Conservation (phyloP, 352 stramenopile species). For the Albugo laibachii region DNA sequence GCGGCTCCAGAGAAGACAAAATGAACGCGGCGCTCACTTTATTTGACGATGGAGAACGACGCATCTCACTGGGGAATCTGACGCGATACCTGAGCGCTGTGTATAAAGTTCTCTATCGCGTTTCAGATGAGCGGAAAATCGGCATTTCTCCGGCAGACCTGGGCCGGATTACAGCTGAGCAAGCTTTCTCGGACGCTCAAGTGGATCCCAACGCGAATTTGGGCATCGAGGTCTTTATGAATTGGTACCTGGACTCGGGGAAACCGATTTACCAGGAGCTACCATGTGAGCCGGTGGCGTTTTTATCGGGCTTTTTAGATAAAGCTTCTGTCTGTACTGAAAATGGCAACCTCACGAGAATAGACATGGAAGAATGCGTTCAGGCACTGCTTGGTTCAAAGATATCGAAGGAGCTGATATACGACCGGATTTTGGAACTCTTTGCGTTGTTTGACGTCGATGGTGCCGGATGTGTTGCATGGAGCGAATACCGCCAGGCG, state of each 20-base stretch:
- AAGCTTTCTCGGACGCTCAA: slow-evolving; percentile 12
- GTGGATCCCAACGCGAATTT: slow-evolving; percentile 10
- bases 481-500: slow-evolving; percentile 8
- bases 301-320: slow-evolving; percentile 9
- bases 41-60: slow-evolving; percentile 11
- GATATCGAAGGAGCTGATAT: neutral
- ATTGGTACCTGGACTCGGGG: slow-evolving; percentile 22
- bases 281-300: slow-evolving; percentile 4
- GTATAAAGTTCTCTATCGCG: slow-evolving; percentile 8
- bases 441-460: slow-evolving; percentile 14
- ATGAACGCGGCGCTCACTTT: slow-evolving; percentile 11
- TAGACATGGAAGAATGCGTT: slow-evolving; percentile 6
- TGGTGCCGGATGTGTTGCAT: slow-evolving; percentile 10
- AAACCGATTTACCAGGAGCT: slow-evolving; percentile 18
- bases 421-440: slow-evolving; percentile 3
- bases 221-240: slow-evolving; percentile 11
- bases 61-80: slow-evolving; percentile 14
- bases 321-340: slow-evolving; percentile 7
- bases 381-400: slow-evolving; percentile 3
- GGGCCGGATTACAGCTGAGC: slow-evolving; percentile 7
- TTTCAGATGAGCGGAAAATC: neutral
- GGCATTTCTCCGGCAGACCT: slow-evolving; percentile 6
- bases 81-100: slow-evolving; percentile 7
- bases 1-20: slow-evolving; percentile 10
- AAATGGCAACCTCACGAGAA: slow-evolving; percentile 5